A percentile compares a stretch with the other conserved stretches of the same genome.
Conservation (phyloP, 2,329 filamentous ascomycete genomes). For the Epichloe glyceriae region DNA sequence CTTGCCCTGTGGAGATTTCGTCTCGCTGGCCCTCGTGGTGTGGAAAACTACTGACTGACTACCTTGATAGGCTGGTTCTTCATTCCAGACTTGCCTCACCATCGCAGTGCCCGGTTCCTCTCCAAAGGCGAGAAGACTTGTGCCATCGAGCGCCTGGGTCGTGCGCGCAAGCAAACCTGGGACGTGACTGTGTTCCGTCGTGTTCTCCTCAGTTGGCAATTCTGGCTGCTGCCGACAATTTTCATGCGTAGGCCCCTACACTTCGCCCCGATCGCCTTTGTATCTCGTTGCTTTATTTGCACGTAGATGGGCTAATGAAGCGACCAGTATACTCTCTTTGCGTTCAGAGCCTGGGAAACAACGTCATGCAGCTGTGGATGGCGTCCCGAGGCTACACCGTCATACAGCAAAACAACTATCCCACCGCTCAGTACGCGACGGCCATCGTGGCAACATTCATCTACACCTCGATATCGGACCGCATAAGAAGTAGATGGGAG, state of each 20-base stretch:
- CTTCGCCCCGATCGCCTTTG: neutral
- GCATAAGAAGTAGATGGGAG: conserved; percentile 29
- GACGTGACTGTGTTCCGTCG: conserved; percentile 6
- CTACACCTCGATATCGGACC: conserved; percentile 29
- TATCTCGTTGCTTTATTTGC: rapidly evolving
- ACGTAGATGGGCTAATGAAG: neutral
- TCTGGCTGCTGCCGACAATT: conserved; percentile 29
- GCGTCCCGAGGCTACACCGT: conserved; percentile 28
- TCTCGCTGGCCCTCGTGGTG: no score
- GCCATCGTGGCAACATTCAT: conserved; percentile 28
- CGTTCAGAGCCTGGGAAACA: conserved; percentile 28
- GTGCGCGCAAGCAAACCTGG: conserved; percentile 11
- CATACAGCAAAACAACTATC: conserved; percentile 32
- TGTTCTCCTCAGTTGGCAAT: conserved; percentile 28
- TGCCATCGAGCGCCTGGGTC: conserved; percentile 23
- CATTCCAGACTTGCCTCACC: conserved; percentile 28
- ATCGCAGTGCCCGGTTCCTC: conserved; percentile 28
- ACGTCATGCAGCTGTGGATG: conserved; percentile 33
- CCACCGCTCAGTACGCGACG: conserved; percentile 26
- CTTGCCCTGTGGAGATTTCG: neutral
- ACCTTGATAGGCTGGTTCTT: conserved; percentile 26
- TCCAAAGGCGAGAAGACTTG: conserved; percentile 21
- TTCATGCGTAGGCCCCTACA: conserved; percentile 25
- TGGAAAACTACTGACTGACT: no score
- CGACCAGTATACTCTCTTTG: conserved; percentile 27